These are phyloP conservation scores for Leccinum boreale DNA, from an alignment of 768 basidiomycete species.

Conservation along the genomic window DNA sequence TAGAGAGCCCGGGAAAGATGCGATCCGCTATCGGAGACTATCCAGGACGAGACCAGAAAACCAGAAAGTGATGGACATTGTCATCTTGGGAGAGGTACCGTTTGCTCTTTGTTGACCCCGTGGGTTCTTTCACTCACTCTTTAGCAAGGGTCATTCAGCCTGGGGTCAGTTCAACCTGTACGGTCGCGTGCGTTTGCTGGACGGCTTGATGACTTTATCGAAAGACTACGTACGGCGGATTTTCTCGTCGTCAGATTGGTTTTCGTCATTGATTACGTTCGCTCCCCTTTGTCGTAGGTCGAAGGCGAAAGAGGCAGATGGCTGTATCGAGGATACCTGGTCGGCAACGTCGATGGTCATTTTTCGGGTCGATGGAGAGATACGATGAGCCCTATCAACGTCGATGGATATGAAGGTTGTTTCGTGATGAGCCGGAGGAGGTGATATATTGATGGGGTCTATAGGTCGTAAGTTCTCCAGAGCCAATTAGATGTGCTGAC, in stretches of 20 bases:
- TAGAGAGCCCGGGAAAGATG: constrained; percentile 38
- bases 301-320: constrained; percentile 75
- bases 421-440: constrained; percentile 71
- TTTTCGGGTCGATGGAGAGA: constrained; percentile 88
- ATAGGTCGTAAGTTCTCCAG: neutral
- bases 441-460: constrained; percentile 21
- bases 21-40: constrained; percentile 29
- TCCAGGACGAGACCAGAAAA: constrained; percentile 19
- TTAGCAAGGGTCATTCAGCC: constrained; percentile 77
- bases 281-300: constrained; percentile 37
- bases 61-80: constrained; percentile 49
- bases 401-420: constrained; percentile 81
- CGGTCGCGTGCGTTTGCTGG: constrained; percentile 76
- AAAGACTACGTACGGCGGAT: constrained; percentile 72
- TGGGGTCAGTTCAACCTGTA: constrained; percentile 85
- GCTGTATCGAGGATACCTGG: constrained; percentile 82
- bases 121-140: constrained; percentile 1
- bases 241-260: neutral
- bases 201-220: constrained; percentile 76
- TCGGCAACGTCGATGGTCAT: constrained; percentile 66
- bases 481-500: neutral
- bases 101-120: neutral
- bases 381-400: constrained; percentile 59
- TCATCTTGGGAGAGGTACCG: constrained; percentile 70
- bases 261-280: neutral